Evolutionary conservation across 78 protist species (phyloP), one percentile per base, ranked within the genome.

Genomic region (Trichosphaerium sp.): DNA sequence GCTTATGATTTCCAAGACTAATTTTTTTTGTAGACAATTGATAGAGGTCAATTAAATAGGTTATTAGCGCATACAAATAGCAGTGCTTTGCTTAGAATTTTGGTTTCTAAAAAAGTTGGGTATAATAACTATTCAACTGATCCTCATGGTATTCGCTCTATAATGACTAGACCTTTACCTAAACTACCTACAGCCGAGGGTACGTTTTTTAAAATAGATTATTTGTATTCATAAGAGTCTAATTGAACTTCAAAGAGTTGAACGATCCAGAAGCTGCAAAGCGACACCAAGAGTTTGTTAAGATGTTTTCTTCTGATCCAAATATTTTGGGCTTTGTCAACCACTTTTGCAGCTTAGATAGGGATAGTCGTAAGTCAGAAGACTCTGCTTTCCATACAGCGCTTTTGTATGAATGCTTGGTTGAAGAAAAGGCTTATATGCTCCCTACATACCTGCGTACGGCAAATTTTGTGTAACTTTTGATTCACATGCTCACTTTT

Each of bases 251-350:
- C n/a, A n/a, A n/a, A n/a, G n/a, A n/a, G n/a, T n/a, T n/a, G n/a
- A n/a, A n/a, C n/a, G n/a, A n/a, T n/a, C n/a, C n/a, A n/a, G n/a
- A n/a, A n/a, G n/a, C 71, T 49, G 48, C 43, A 49, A 54, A 65
- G 18, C 11, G 60, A 49, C 60, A 69, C 70, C 26, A 73, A 69
- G 6, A 23, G 69, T 23, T 51, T 68, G 39, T 54, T 35, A 59
- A 69, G 44, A 39, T 72, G 12, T 78, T 78, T 61, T 69, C 75
- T 34, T 65, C 71, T 0, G 75, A 78, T 42, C 78, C 69, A 47
- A 43, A 47, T 31, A 25, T 78, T 31, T 29, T 78, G 15, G 37
- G 74, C 23, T 78, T 78, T 65, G 77, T 77, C 8, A 49, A 44
- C 52, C 66, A 78, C 34, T 78, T 69, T 56, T 67, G 84, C 44